Conservation (phyloP, 805 yeast genomes). For the Hyphopichia homilentoma region DNA sequence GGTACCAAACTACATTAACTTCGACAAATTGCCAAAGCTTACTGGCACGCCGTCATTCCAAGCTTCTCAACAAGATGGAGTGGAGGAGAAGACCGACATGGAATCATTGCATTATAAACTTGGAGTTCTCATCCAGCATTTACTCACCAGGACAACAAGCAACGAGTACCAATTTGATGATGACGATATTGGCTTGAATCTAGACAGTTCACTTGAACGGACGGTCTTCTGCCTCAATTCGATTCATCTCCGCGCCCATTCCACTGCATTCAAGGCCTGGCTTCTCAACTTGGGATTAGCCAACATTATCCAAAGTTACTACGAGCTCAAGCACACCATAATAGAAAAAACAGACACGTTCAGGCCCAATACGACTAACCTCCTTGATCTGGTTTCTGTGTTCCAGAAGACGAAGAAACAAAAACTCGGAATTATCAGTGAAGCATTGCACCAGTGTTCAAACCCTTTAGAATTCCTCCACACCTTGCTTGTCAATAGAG, state of each 20-base stretch:
- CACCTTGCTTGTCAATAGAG: constrained; percentile 17
- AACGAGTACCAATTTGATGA: constrained; percentile 8
- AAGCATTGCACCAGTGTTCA: constrained; percentile 16
- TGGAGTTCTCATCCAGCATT: constrained; percentile 18
- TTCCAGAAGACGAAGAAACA: constrained; percentile 22
- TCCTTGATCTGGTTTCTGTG: not conserved
- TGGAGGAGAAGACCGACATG: not conserved
- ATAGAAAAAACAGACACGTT: not conserved
- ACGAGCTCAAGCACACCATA: constrained; percentile 13
- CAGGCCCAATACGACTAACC: not conserved
- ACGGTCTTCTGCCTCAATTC: constrained; percentile 8
- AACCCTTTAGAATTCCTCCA: constrained; percentile 19
- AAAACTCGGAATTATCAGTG: constrained; percentile 18
- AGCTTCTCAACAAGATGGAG: constrained; percentile 2
- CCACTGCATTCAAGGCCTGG: constrained; percentile 37
- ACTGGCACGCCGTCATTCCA: constrained; percentile 16
- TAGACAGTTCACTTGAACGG: not conserved
- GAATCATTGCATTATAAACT: constrained; percentile 14
- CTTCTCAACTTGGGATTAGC: constrained; percentile 32
- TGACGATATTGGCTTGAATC: constrained; percentile 10
- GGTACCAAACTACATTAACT: constrained; percentile 32
- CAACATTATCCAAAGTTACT: constrained; percentile 28
- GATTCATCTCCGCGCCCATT: constrained; percentile 25
- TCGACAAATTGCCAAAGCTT: constrained; percentile 19
- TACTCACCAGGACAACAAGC: constrained; percentile 13